Evolutionary conservation across 163 green algal species (phyloP), one percentile per base, ranked within the genome.

Genomic region (Chlamydomonas reinhardtii): DNA sequence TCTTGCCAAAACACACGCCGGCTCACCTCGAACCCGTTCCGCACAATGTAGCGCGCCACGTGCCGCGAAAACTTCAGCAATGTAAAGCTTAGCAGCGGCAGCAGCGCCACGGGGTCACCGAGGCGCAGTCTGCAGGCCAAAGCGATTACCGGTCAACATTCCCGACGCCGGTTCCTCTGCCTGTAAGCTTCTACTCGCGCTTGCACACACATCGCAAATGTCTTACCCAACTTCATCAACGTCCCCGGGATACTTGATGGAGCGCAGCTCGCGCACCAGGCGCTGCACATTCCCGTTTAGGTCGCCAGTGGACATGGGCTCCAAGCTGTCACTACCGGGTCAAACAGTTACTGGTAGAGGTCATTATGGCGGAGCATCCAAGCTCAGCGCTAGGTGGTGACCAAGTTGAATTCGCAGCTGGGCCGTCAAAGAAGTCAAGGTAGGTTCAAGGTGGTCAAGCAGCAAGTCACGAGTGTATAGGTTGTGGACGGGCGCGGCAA

Each of bases 51-150:
- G 11, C 74, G 66, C 0, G 91, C 89, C 4, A 96, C 91, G 71
- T 95, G 93, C 9, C 89, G 82, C 12, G 79, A 93, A 81, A 95
- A 97, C 48, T 91, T 92, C 17, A 96, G 84, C 62, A 97, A 82
- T 0, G 85, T 71, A 69, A 92, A 94, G 74, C 94, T 88, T 9
- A 97, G 78, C 1, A 96, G 29, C 0, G 92, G 94, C 69, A 97
- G 85, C 24, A 94, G 34, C 5, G 92, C 91, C 9, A 91, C 87
- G 6, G 94, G 91, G 35, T 94, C 91, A 2, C 94, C 94, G 1
- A 95, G 48, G 0, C 77, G 71, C 56, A 95, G n/a, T 76, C 92
- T 95, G 90, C 6, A 24, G 69, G 35, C 52, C 69, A 59, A 32
- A 12, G 15, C 39, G 31, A 64, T 66, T 27, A 37, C 12, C 43